Evolutionary conservation across 2,329 filamentous ascomycete genomes (phyloP), one percentile per base, ranked within the genome.

Genomic region (Tolypocladium inflatum): DNA sequence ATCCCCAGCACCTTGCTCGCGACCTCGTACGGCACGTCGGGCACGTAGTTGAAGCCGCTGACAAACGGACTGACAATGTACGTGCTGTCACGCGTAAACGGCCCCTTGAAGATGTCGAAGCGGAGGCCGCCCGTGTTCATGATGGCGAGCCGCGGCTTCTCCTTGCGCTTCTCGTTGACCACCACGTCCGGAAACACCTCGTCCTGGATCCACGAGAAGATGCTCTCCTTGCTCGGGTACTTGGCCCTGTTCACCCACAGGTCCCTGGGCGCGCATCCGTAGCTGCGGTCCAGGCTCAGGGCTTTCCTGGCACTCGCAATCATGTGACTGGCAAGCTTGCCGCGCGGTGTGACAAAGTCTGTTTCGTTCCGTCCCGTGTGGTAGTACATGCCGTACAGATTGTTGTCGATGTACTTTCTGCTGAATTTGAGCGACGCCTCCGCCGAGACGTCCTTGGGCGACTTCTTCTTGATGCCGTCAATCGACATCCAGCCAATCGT

Each of bases 401-500:
- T 97, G 74, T 92, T 97, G 74, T 97, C 93, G 60, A 97, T 93
- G 72, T 97, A 97, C 59, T 87, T 83, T 52, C 93, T 83, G 56
- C 81, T 80, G 69, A 96, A 97, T 1, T 77, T 80, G 50, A 85
- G 74, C 0, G 72, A 70, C 7, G 72, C 67, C 4, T 70, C 63
- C 0, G 73, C 58, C 6, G 70, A 68, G 1, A 68, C 58, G 0
- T 68, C 65, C 3, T 67, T 23, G 3, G 69, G 30, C 55, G 59
- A 3, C 41, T 65, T 63, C 54, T 68, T 66, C 15, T 75, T 76
- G 57, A 83, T 65, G 38, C 90, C 90, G 58, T 87, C 81, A 52
- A 97, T 85, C 0, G 91, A 96, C 82, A 94, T 85, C 81, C 94
- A 97, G 2, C 93, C 93, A 55, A 97, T 87, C 0, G 93, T 97